Base-by-base conservation (phyloP, 352 stramenopile genomes). In the Phytophthora nicotianae region DNA sequence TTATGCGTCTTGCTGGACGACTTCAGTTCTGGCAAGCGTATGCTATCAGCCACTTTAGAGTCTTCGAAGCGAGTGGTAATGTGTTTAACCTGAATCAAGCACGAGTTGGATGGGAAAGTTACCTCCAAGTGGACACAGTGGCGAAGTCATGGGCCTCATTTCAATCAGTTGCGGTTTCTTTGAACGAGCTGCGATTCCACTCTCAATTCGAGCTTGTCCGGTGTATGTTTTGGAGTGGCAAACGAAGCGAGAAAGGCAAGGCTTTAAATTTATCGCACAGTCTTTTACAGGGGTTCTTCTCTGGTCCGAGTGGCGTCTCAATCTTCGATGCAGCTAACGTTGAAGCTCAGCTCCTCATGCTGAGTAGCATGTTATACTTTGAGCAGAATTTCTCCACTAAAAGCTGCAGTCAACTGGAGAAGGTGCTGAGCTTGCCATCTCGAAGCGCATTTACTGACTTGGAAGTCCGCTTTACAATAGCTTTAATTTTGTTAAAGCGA, bases 21-120 rank as follows among this genome's bases (percentile, higher is more conserved):
- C 66, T 86, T 14, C 26, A 65, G 40, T 88, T 91, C 26, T 91
- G 82, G 79, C 67, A 80, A 20, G 66, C 66, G 13, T 91, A 87
- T 47, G 77, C 75, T 6, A 56, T 83, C 13, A 79, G 75, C 26
- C 79, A 89, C 33, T 85, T 77, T 13, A 61, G 72, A 11, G 63
- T 75, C 8, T 91, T 79, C 43, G 75, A 91, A 41, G 74, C 74
- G 2, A 76, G 70, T 17, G 82, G 82, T 0, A 60, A 80, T n/a
- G 20, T 46, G 7, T 46, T 75, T 8, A 85, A 83, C 43, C 64
- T 89, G 14, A 51, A 58, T 5, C 75, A 76, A 24, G 72, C 82
- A 20, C 62, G 62, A 5, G 35, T 70, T 10, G 79, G 79, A 1
- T 89, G 73, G 40, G 63, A 87, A 49, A 76, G 57, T 10, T 87